Evolutionary conservation across 176 grass and related monocot genomes (phyloP), one percentile per base, ranked within the genome.

Genomic region (Musa beccarii): DNA sequence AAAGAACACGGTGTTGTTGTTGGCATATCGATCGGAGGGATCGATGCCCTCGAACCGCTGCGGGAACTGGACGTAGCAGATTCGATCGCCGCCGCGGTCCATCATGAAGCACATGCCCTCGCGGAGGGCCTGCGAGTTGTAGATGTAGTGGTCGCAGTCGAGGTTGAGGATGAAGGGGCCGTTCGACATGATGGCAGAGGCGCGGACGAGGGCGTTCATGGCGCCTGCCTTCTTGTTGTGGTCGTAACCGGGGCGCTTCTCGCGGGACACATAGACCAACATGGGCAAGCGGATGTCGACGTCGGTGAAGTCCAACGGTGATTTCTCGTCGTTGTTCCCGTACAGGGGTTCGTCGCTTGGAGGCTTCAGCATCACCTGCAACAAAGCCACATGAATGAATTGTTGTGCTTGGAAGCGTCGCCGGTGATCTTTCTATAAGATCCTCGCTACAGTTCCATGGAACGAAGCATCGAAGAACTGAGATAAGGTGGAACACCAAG

Each of bases 41-140:
- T 99, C 95, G 11, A 99, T 94, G 52, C 95, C 95, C 82, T 99
- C 95, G 14, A 99, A 94, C 76, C 91, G 72, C 79, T 94, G 90
- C 7, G 95, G 95, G 73, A 99, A 99, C 70, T 99, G 95, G 28
- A 99, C 88, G 20, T 99, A 99, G 79, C 90, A 89, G 20, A 99
- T 71, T 28, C 95, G 84, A 59, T 99, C 90, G 17, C 90, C 95
- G 21, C 95, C 90, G 49, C 95, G 90, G 55, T 99, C 95, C 88
- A 99, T 91, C 95, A 99, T 99, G 88, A 99, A 99, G 84, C 95
- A 99, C 81, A 99, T 82, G 10, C 95, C 95, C 76, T 94, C 95
- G 67, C 88, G 83, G 29, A 99, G 72, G 61, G 95, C 95, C 59
- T 83, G 82, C 8, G 95, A 99, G 70, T 99, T 94, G 78, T 99